Percentiles rank a stretch among this genome's conserved stretches.
Evolutionary conservation across 495 filamentous ascomycete genomes (phyloP).

Genomic region (Diplogelasinospora grovesii): DNA sequence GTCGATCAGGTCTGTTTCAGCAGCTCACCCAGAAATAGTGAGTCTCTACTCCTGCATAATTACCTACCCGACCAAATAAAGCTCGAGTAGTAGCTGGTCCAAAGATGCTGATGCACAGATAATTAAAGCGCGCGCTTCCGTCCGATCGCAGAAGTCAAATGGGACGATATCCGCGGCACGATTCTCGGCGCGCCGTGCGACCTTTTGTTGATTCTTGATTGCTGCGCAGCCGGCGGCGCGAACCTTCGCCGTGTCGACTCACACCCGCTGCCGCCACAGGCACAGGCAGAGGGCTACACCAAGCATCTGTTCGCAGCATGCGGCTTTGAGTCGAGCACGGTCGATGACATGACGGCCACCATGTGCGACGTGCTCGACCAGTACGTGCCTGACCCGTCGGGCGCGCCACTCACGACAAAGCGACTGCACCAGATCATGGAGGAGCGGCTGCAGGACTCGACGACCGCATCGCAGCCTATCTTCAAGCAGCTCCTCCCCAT

Average conservation of each 20-base stretch:
- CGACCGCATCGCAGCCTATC: slow-evolving; percentile 24
- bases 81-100: too few species aligned
- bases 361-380: slow-evolving; percentile 25
- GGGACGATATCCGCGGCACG: slow-evolving; percentile 19
- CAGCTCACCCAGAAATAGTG: slow-evolving; percentile 28
- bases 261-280: slow-evolving; percentile 13
- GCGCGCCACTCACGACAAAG: slow-evolving; percentile 20
- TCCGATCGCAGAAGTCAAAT: slow-evolving; percentile 22
- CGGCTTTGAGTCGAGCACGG: slow-evolving; percentile 29
- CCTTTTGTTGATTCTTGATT: slow-evolving; percentile 29
- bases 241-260: slow-evolving; percentile 19
- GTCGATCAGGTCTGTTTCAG: slow-evolving; percentile 6
- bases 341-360: slow-evolving; percentile 29
- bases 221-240: slow-evolving; percentile 29
- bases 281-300: slow-evolving; percentile 20
- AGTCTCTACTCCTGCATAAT: slow-evolving; percentile 3
- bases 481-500: slow-evolving; percentile 29
- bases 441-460: slow-evolving; percentile 21
- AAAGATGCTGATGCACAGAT: background rate
- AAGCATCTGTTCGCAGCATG: slow-evolving; percentile 31
- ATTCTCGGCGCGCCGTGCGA: slow-evolving; percentile 23
- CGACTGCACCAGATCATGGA: slow-evolving; percentile 30
- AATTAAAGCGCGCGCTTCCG: slow-evolving; percentile 24
- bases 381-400: slow-evolving; percentile 4
- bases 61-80: background rate